phyloP scores from a whole-genome alignment of 208 protist genomes.

The Acanthamoeba culbertsoni region DNA sequence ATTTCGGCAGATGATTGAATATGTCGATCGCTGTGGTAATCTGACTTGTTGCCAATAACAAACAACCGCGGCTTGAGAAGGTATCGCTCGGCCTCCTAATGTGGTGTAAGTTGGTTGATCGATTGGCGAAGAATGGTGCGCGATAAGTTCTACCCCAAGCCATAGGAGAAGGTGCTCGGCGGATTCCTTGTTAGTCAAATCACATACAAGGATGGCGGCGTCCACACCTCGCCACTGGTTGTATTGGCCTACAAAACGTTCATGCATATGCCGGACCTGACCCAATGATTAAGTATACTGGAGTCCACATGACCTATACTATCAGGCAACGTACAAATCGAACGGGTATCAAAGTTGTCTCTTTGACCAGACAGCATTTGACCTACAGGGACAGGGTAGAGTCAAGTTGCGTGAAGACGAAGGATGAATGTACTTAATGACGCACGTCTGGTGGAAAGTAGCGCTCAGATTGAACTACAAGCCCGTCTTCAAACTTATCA shows the following conservation, averaged over 20 bases:
- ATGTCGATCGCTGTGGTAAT: neutral
- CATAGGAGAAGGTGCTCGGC: neutral
- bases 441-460: conserved; percentile 2
- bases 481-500: neutral
- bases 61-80: neutral
- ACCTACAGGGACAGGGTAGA: neutral
- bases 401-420: neutral
- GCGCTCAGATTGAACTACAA: neutral
- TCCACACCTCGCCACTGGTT: neutral
- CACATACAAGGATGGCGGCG: neutral
- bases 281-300: neutral
- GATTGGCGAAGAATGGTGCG: neutral
- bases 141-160: neutral
- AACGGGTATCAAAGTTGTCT: neutral
- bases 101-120: neutral
- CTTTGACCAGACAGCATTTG: neutral
- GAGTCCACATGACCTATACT: neutral
- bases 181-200: neutral
- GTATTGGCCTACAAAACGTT: neutral
- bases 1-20: neutral
- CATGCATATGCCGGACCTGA: neutral
- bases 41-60: conserved; percentile 1
- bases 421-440: neutral
- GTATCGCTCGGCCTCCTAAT: neutral
- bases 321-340: neutral